phyloP scores from a whole-genome alignment of 2,329 filamentous ascomycete genomes.

The Ophiostoma pallidulum region DNA sequence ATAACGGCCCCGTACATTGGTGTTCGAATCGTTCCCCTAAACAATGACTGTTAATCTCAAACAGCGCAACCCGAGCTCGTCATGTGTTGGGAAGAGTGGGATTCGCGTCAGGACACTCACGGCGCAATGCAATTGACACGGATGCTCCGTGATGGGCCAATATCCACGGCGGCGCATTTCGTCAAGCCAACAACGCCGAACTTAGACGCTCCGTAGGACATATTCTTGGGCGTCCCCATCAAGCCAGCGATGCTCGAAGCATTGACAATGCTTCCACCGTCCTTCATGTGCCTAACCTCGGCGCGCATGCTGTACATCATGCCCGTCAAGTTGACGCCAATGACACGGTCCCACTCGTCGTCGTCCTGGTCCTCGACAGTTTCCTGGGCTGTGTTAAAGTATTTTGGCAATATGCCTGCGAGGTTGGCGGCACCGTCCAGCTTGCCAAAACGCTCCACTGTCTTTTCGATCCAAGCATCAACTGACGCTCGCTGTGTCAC shows the following conservation, averaged over 20 bases:
- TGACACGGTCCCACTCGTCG: conserved; percentile 39
- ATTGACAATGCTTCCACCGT: conserved; percentile 24
- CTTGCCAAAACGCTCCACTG: conserved; percentile 38
- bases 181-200: conserved; percentile 29
- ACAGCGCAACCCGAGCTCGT: too few species aligned
- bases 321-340: conserved; percentile 39
- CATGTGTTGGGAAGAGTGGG: too few species aligned
- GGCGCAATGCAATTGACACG: neutral
- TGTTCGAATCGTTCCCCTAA: neutral
- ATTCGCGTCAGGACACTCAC: neutral
- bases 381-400: too few species aligned
- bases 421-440: conserved; percentile 47
- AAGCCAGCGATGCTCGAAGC: conserved; percentile 6
- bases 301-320: conserved; percentile 40
- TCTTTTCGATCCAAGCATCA: conserved; percentile 39
- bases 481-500: conserved; percentile 29
- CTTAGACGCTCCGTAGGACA: conserved; percentile 29
- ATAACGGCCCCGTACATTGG: neutral
- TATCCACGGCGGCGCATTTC: neutral
- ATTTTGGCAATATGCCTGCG: conserved; percentile 40
- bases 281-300: conserved; percentile 11
- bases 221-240: conserved; percentile 18
- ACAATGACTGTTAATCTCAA: neutral
- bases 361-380: conserved; percentile 35
- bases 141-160: neutral